Conservation (phyloP, 225 moss, liverwort and hornwort species). For the Neckera pumila region DNA sequence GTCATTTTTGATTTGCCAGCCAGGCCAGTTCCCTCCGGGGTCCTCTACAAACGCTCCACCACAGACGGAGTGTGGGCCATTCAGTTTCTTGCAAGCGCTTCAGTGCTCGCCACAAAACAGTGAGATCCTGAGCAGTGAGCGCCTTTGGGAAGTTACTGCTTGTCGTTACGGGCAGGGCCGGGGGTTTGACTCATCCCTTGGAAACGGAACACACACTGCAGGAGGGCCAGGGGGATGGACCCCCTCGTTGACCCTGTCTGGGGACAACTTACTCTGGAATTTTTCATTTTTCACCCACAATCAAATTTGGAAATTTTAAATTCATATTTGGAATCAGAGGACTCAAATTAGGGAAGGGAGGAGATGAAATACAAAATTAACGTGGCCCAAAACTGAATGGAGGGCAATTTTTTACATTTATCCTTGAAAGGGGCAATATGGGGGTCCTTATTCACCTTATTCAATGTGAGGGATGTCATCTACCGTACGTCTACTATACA, state of each 20-base stretch:
- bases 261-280: no score
- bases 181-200: neutral
- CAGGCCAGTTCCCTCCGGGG: neutral
- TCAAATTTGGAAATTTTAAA: no score
- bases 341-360: no score
- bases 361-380: no score
- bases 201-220: neutral
- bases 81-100: neutral
- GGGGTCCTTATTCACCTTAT: no score
- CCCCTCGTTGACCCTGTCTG: no score
- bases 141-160: neutral
- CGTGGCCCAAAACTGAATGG: no score
- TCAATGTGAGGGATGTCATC: neutral
- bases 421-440: no score
- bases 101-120: neutral
- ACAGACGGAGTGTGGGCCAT: neutral
- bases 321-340: no score
- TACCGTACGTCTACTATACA: no score
- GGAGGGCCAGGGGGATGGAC: no score
- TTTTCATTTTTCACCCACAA: neutral
- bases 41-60: neutral
- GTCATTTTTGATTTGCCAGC: neutral
- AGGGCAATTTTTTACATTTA: no score
- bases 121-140: neutral
- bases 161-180: neutral